Evolutionary conservation across 164 flowering plant species (phyloP).

Genomic region (Santalum album): DNA sequence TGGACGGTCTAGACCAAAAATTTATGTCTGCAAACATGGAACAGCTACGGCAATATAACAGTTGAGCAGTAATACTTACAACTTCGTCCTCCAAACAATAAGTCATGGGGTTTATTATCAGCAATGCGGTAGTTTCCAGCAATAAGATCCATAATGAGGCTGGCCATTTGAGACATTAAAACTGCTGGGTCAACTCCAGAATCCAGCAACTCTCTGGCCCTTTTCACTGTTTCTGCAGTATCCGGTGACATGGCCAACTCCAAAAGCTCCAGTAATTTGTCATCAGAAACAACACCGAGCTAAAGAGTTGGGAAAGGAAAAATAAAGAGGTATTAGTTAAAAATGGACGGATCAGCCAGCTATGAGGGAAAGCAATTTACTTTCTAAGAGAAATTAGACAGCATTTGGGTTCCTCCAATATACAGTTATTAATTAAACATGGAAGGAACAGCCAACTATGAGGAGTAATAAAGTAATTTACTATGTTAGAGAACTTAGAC

Average conservation of each 20-base stretch:
- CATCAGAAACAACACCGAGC: constrained; percentile 96
- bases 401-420: too few species aligned
- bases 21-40: too few species aligned
- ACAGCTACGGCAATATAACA: too few species aligned
- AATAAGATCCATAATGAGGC: constrained; percentile 94
- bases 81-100: constrained; percentile 44
- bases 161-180: constrained; percentile 90
- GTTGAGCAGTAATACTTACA: constrained; percentile 44
- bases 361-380: too few species aligned
- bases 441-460: too few species aligned
- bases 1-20: constrained; percentile 1
- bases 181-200: constrained; percentile 90
- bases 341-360: too few species aligned
- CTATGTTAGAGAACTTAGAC: too few species aligned
- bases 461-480: too few species aligned
- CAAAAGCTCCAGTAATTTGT: constrained; percentile 79
- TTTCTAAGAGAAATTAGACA: too few species aligned
- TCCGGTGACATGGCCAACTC: constrained; percentile 93
- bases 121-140: constrained; percentile 66
- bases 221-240: constrained; percentile 87
- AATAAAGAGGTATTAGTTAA: too few species aligned
- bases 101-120: constrained; percentile 33
- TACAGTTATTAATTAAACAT: too few species aligned
- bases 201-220: constrained; percentile 86
- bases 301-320: too few species aligned